phyloP scores from a whole-genome alignment of 805 yeast genomes.

The Suhomyces xylopsoci region DNA sequence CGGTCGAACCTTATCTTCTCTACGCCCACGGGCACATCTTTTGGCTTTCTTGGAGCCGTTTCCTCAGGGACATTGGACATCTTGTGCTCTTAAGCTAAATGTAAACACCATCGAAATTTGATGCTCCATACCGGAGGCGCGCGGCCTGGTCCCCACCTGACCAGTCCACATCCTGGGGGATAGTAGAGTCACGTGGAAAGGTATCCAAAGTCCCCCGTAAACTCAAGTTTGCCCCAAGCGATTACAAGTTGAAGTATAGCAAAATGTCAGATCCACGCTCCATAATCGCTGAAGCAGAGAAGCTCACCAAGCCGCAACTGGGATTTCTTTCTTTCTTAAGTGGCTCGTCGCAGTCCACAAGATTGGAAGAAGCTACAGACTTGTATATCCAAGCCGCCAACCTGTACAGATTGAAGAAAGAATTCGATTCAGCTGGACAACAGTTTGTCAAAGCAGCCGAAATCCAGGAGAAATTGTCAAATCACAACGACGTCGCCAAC shows the following conservation, averaged over 20 bases:
- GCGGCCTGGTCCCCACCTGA: background rate
- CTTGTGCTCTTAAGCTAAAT: background rate
- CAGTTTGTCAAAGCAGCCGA: constrained; percentile 85
- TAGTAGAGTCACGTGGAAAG: background rate
- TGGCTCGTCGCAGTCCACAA: constrained; percentile 58
- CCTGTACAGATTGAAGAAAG: constrained; percentile 71
- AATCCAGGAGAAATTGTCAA: constrained; percentile 68
- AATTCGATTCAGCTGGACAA: constrained; percentile 71
- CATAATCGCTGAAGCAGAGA: constrained; percentile 43
- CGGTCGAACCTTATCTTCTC: constrained; percentile 46
- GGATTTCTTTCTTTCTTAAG: constrained; percentile 67
- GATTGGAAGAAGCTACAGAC: constrained; percentile 91
- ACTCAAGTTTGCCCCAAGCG: background rate
- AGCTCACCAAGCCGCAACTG: constrained; percentile 52
- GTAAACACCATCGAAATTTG: background rate
- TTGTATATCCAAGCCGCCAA: constrained; percentile 92
- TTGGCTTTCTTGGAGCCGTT: background rate
- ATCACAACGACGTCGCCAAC: constrained; percentile 89
- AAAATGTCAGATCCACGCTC: constrained; percentile 44
- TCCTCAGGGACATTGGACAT: background rate
- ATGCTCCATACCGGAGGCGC: background rate
- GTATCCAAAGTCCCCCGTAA: background rate
- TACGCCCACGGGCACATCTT: background rate
- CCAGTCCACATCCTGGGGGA: background rate
- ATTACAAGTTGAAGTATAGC: background rate